phyloP scores from a whole-genome alignment of 2,329 filamentous ascomycete species.

The Monosporascus sp. region DNA sequence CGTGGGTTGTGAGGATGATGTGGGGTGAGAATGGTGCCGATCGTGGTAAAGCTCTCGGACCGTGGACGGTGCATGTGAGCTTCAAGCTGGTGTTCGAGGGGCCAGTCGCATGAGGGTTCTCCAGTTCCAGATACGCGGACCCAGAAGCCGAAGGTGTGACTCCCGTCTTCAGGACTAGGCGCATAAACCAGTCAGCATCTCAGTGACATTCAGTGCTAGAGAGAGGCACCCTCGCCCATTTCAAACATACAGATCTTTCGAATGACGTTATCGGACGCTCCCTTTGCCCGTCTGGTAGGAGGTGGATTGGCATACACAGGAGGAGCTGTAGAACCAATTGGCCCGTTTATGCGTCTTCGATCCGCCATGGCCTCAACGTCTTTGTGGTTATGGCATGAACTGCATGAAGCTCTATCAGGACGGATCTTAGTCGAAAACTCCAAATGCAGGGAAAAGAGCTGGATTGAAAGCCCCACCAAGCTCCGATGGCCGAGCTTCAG shows the following conservation, averaged over 20 bases:
- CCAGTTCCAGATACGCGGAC: conserved; percentile 77
- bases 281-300: conserved; percentile 45
- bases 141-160: conserved; percentile 91
- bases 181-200: conserved; percentile 1
- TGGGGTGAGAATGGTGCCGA: conserved; percentile 90
- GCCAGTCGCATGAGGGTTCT: conserved; percentile 39
- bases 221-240: not conserved
- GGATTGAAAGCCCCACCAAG: not conserved
- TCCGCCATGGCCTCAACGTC: conserved; percentile 58
- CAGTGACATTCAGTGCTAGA: not conserved
- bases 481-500: conserved; percentile 1
- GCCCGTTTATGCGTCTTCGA: conserved; percentile 85
- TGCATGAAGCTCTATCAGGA: conserved; percentile 3
- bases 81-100: conserved; percentile 68
- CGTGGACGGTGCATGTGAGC: conserved; percentile 88
- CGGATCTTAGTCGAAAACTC: conserved; percentile 2
- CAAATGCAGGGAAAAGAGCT: not conserved
- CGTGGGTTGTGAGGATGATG: conserved; percentile 83
- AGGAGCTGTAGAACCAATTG: conserved; percentile 68
- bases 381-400: not conserved
- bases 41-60: conserved; percentile 82
- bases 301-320: conserved; percentile 60
- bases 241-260: conserved; percentile 75
- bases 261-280: conserved; percentile 63
- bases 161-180: conserved; percentile 80